These are phyloP conservation scores for Zymoseptoria pseudotritici DNA, from an alignment of 2,329 filamentous ascomycete genomes.

Conservation along the genomic window DNA sequence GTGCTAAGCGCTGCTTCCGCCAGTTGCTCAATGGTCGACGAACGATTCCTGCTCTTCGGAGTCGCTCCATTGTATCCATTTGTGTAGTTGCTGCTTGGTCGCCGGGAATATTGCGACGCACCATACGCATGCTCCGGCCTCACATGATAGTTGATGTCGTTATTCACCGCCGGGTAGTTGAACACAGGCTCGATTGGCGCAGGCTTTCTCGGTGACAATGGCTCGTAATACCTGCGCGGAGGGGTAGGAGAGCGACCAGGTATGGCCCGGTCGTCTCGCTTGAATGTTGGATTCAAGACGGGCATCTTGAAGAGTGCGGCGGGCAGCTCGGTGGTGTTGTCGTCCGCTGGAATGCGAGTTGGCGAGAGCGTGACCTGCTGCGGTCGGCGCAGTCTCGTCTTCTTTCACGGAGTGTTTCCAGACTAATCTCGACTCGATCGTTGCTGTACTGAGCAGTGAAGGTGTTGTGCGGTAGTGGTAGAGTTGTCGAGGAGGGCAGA, in stretches of 20 bases:
- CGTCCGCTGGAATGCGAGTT: neutral
- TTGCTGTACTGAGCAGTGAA: neutral
- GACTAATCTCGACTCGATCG: neutral
- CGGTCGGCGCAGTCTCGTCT: neutral
- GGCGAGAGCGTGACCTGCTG: neutral
- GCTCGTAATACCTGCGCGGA: constrained; percentile 28
- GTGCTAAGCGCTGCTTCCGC: constrained; percentile 37
- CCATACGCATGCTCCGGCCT: constrained; percentile 13
- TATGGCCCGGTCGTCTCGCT: constrained; percentile 12
- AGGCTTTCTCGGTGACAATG: constrained; percentile 27
- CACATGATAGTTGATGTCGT: constrained; percentile 17
- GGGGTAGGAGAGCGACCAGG: constrained; percentile 28
- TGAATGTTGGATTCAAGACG: constrained; percentile 25
- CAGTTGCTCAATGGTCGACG: constrained; percentile 37
- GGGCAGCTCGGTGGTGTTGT: constrained; percentile 2
- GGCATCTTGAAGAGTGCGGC: constrained; percentile 7
- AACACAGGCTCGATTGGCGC: constrained; percentile 27
- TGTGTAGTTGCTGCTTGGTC: constrained; percentile 14
- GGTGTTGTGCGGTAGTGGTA: neutral
- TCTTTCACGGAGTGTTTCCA: neutral
- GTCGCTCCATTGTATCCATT: constrained; percentile 22
- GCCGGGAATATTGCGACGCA: constrained; percentile 14
- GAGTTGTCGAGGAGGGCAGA: neutral
- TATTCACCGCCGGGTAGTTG: constrained; percentile 28
- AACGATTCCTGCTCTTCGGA: constrained; percentile 6